Evolutionary conservation across 2,329 filamentous ascomycete genomes (phyloP), one percentile per base, ranked within the genome.

Genomic region (Dendryphion nanum): DNA sequence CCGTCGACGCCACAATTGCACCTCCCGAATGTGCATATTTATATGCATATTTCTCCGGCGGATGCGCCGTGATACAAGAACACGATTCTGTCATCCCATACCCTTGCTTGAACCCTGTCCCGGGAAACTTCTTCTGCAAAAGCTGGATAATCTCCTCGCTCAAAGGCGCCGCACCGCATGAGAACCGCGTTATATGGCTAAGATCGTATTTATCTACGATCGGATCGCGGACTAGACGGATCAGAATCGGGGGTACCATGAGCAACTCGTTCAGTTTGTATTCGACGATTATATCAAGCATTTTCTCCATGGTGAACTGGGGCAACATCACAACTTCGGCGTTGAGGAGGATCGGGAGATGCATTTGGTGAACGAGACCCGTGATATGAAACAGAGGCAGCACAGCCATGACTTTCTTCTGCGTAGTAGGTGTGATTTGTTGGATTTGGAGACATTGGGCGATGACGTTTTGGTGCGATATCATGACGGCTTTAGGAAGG

Each of bases 31-130:
- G 69, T 0, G 74, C 79, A 45, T 83, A 78, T 33, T 75, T 71
- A 63, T 77, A 85, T 10, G 68, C 68, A 42, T 77, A 79, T 33
- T 74, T 71, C 1, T 72, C 68, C 0, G 74, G 74, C 4, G 81
- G 77, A 37, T 83, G 80, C 0, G 76, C 72, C 0, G 79, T 82
- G 44, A 85, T 81, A 47, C 78, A 83, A 2, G 69, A 73, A 55
- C 79, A 84, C 1, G 72, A 77, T 57, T 84, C 82, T 0, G 82
- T 85, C 80, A 85, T 84, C 18, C 82, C 82, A 50, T 83, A 85
- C 2, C 79, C 80, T 52, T 83, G 81, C 49, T 79, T 79, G 59
- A 84, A 81, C 0, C 78, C 78, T 0, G 75, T 79, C 1, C 72
- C 63, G 0, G 80, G 81, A 50, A 82, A 83, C 33, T 72, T 74